Evolutionary conservation across 768 basidiomycete genomes (phyloP).

Genomic region (Termitomyces sp.): DNA sequence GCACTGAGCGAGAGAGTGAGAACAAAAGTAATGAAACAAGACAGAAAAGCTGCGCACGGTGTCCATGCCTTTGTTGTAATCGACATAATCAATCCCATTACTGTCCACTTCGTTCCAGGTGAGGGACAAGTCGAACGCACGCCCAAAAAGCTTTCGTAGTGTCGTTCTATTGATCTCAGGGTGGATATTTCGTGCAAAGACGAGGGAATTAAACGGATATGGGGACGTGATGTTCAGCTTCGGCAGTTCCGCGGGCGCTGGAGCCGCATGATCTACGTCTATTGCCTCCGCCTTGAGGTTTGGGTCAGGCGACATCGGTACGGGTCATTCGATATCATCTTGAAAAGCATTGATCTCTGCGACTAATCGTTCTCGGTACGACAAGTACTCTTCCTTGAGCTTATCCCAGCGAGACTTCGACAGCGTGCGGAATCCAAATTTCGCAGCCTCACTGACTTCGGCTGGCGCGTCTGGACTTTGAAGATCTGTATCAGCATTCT

Average conservation of each 20-base stretch:
- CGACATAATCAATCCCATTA: constrained; percentile 66
- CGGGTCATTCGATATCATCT: constrained; percentile 13
- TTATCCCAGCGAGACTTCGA: constrained; percentile 57
- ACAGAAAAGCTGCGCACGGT: constrained; percentile 38
- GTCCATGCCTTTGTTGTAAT: constrained; percentile 74
- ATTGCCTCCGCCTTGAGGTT: background rate
- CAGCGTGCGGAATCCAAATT: constrained; percentile 55
- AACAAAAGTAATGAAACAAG: background rate
- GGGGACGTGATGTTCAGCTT: constrained; percentile 24
- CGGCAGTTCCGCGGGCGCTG: background rate
- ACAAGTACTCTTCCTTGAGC: constrained; percentile 65
- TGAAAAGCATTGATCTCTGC: constrained; percentile 34
- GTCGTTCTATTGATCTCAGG: constrained; percentile 79
- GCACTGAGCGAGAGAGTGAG: constrained; percentile 42
- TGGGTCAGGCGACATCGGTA: background rate
- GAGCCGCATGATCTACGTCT: constrained; percentile 3
- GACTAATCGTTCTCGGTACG: constrained; percentile 50
- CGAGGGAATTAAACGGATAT: constrained; percentile 61
- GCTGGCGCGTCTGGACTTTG: background rate
- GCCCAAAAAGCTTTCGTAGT: constrained; percentile 51
- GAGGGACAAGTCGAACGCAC: constrained; percentile 25
- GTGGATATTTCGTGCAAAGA: constrained; percentile 68
- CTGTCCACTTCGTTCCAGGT: constrained; percentile 4
- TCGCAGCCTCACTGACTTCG: constrained; percentile 34
- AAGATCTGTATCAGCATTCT: background rate